Evolutionary conservation across 1,284 basidiomycete genomes (phyloP).

Genomic region (Ceratobasidium theobromae): DNA sequence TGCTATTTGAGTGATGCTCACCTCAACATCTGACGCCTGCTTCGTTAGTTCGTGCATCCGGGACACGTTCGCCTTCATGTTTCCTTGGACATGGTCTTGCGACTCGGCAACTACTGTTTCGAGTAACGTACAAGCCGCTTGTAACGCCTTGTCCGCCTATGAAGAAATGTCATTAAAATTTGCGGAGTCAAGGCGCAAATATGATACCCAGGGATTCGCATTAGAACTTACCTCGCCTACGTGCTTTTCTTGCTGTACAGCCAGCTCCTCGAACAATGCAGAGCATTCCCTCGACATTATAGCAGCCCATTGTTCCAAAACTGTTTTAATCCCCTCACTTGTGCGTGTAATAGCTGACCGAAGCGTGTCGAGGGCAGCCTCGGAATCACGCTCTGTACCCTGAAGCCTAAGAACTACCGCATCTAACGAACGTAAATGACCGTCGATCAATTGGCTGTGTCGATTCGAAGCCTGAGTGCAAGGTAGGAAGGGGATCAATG

Average conservation of each 20-base stretch:
- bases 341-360: slow-evolving; percentile 55
- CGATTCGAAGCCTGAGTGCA: slow-evolving; percentile 48
- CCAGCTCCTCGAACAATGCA: slow-evolving; percentile 51
- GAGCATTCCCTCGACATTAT: slow-evolving; percentile 54
- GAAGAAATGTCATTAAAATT: slow-evolving; percentile 3
- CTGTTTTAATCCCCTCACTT: slow-evolving; percentile 54
- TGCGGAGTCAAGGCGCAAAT: not conserved
- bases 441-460: slow-evolving; percentile 59
- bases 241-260: slow-evolving; percentile 44
- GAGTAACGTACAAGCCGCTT: slow-evolving; percentile 46
- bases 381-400: slow-evolving; percentile 55
- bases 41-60: slow-evolving; percentile 32
- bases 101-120: slow-evolving; percentile 40
- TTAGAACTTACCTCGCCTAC: slow-evolving; percentile 43
- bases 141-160: slow-evolving; percentile 57
- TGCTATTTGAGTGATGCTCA: no score
- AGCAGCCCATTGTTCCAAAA: slow-evolving; percentile 58
- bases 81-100: slow-evolving; percentile 42
- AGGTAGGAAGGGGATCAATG: slow-evolving; percentile 30
- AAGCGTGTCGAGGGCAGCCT: slow-evolving; percentile 54
- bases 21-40: slow-evolving; percentile 51
- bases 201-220: not conserved
- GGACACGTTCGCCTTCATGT: slow-evolving; percentile 38
- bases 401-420: slow-evolving; percentile 61
- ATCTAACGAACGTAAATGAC: slow-evolving; percentile 60